These are phyloP conservation scores for Akanthomyces dipterigenus DNA, from an alignment of 2,329 filamentous ascomycete genomes.

Conservation along the genomic window DNA sequence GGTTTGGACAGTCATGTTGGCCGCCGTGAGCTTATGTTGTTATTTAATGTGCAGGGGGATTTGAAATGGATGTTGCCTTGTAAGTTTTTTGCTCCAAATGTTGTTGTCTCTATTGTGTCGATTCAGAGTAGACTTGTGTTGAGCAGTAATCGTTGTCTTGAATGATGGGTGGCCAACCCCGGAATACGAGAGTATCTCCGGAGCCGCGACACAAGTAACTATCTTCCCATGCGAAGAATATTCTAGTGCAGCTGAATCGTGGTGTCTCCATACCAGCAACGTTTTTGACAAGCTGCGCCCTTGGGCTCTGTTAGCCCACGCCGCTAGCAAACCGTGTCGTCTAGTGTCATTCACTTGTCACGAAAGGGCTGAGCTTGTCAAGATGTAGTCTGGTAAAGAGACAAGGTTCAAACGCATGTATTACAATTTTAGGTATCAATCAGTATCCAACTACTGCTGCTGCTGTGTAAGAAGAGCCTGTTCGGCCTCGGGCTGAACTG, in stretches of 20 bases:
- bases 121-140: background rate
- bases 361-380: background rate
- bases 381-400: background rate
- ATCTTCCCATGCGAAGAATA: background rate
- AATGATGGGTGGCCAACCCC: background rate
- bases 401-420: background rate
- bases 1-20: conserved; percentile 9
- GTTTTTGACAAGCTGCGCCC: background rate
- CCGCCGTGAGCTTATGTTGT: background rate
- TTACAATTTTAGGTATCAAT: background rate
- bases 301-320: background rate
- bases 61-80: too few species aligned
- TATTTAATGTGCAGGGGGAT: background rate
- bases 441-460: background rate
- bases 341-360: background rate
- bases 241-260: background rate
- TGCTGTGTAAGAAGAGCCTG: background rate
- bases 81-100: background rate
- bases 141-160: background rate
- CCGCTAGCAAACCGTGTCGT: background rate
- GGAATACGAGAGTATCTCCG: background rate
- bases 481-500: background rate
- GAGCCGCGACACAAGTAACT: background rate
- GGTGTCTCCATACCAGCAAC: background rate
- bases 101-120: background rate